Evolutionary conservation across 345 rosid species (phyloP), one percentile per base, ranked within the genome.

Genomic region (Linum lewisii): DNA sequence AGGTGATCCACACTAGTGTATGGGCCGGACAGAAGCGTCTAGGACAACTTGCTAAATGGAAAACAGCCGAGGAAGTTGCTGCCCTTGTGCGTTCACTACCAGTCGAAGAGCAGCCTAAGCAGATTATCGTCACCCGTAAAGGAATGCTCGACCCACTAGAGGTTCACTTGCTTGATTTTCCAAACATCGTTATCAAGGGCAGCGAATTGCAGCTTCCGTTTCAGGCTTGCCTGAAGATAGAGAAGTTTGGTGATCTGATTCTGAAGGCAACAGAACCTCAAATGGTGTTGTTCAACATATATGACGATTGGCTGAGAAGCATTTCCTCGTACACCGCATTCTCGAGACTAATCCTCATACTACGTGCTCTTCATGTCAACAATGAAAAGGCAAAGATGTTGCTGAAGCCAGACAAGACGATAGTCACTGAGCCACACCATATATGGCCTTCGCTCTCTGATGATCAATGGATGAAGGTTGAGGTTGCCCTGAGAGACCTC

Each of bases 21-120:
- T 87, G 96, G 97, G 99, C 97, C 47, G 97, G 99, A 70, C 99
- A 94, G 81, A 94, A 94, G 79, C 99, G 97, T 84, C 95, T 94
- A 45, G 96, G 99, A 68, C 97, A 94, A 77, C 85, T 94, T 57
- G 96, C 96, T 2, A 90, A 87, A 72, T 94, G 99, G 96, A 94
- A 94, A 65, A 87, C 99, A 34, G 97, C 97, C 50, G 99, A 94
- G 82, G 97, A 94, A 75, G 99, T 94, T 68, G 99, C 99, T 72
- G 99, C 99, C 58, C 95, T 94, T 76, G 99, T 94, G 61, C 87
- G 99, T 36, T 94, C 99, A 61, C 73, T 94, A 66, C 99, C 99
- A 26, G 96, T 94, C 68, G 99, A 94, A 74, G 99, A 94, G 64
- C 97, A 94, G 63, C 99, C 99, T 5, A 94, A 94, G 72, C 99